phyloP scores from a whole-genome alignment of 129 eudicot species.

The Tagetes patula region DNA sequence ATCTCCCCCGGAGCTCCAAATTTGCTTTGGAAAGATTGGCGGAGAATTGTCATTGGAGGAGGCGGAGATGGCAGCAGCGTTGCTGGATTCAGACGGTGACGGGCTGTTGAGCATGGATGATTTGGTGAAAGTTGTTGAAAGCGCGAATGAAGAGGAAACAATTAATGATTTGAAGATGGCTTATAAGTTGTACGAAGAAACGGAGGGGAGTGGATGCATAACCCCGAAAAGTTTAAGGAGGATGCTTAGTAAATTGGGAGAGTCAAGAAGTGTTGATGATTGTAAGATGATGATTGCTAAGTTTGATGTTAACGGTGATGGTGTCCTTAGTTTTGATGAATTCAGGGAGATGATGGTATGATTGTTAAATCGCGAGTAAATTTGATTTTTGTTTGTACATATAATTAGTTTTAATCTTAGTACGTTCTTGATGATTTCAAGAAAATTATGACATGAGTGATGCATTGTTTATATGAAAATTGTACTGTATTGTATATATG shows the following conservation, averaged over 20 bases:
- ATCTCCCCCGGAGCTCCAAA: slow-evolving; percentile 55
- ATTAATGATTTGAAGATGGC: slow-evolving; percentile 48
- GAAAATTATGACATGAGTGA: no score
- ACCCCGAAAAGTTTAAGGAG: slow-evolving; percentile 66
- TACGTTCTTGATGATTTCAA: no score
- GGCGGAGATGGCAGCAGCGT: slow-evolving; percentile 56
- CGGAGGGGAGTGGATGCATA: slow-evolving; percentile 50
- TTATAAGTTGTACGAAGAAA: slow-evolving; percentile 54
- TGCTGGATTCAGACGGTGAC: slow-evolving; percentile 61
- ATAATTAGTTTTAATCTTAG: no score
- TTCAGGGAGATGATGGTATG: slow-evolving; percentile 59
- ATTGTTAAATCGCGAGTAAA: background rate
- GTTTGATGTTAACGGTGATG: slow-evolving; percentile 66
- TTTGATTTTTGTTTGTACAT: background rate
- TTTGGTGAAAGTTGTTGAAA: slow-evolving; percentile 49
- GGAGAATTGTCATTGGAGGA: slow-evolving; percentile 47
- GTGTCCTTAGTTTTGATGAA: slow-evolving; percentile 65
- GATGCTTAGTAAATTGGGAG: slow-evolving; percentile 63
- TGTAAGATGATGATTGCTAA: slow-evolving; percentile 57
- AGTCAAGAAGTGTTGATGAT: slow-evolving; percentile 44
- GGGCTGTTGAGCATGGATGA: slow-evolving; percentile 66
- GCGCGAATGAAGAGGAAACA: slow-evolving; percentile 58
- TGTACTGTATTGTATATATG: background rate
- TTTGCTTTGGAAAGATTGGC: slow-evolving; percentile 47
- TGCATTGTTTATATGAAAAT: no score